Evolutionary conservation across 345 rosid genomes (phyloP), one percentile per base, ranked within the genome.

Genomic region (Eutrema japonicum): DNA sequence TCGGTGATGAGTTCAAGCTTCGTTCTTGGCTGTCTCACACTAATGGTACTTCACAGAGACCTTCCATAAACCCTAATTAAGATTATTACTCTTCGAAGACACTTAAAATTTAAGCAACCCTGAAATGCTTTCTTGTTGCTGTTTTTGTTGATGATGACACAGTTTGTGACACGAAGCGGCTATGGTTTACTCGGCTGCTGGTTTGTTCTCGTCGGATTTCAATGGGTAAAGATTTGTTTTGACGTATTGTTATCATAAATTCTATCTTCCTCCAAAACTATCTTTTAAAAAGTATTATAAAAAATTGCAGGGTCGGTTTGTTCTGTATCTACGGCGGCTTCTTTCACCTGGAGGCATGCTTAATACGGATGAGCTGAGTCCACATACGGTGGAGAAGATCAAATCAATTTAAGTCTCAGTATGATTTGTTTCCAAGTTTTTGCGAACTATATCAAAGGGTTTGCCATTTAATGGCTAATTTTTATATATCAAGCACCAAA

Each of bases 141-240:
- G 49, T 18, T 40, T 3, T 65, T 66, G 62, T 45, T 75, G 68
- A 35, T 48, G 49, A 36, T 18, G 48, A 62, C 37, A 54, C 87
- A 89, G 97, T 16, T 85, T 10, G 82, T 82, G 70, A 83, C 80
- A 52, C 74, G 81, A 49, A 80, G 71, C 53, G 93, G 96, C 14
- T 84, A 58, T 27, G 96, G 97, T 53, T 79, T 89, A 78, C 42
- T 78, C 37, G 91, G 90, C 71, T 87, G 88, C 78, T 91, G 96
- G 97, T 82, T 57, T 11, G 77, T 80, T n/a, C 87, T 86, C 18
- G 78, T 85, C 6, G 93, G 87, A 57, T 91, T 91, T 68, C 97
- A 85, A 68, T 89, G 88, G 97, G 97, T 89, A 87, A 82, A 80
- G n/a, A 73, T 10, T 7, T 32, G 3, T 7, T 7, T n/a, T 13